Base-by-base conservation (phyloP, 2,329 filamentous ascomycete genomes). In the Aspergillaceae sp. region DNA sequence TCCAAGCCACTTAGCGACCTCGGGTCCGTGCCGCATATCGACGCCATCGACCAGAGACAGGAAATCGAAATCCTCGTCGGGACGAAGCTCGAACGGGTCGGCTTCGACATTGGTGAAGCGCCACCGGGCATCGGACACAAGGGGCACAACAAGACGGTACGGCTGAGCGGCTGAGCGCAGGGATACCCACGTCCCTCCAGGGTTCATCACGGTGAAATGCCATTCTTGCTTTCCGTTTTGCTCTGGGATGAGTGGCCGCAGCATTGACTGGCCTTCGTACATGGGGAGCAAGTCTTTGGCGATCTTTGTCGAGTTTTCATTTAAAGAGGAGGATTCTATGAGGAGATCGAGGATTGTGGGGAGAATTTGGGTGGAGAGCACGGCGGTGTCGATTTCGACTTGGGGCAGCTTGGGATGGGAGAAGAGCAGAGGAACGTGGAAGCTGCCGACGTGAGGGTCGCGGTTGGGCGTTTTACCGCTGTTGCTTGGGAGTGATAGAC, bases 141-240 rank as follows among this genome's bases (percentile, higher is more conserved):
- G 50, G 2, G 62, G 61, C 19, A 64, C 57, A 7, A 64, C 60
- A 3, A 64, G 49, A 2, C 62, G 58, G 45, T 54, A 62, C 0
- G 59, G 60, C 7, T 48, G 48, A 3, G 57, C 58, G 5, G 60
- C 61, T 3, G 60, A 64, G 1, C 61, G 62, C 19, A 64, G 47
- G 0, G 58, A 55, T 3, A 64, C 52, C 59, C 59, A 60, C 0
- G 60, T 55, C 1, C 59, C 59, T n/a, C 61, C 62, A 0, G 62
- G 62, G 49, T 64, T 64, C 58, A 64, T 62, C 28, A 61, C 60
- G 9, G 58, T 63, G 50, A 64, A 64, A 35, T 64, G 62, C 62
- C 62, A 64, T 43, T 59, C 53, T 33, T 59, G 48, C 19, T 44
- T 51, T 9, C 50, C 51, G 19, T 59, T 47, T n/a, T 49, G 28